phyloP scores from a whole-genome alignment of 1,284 basidiomycete genomes.

The Malassezia globosa region DNA sequence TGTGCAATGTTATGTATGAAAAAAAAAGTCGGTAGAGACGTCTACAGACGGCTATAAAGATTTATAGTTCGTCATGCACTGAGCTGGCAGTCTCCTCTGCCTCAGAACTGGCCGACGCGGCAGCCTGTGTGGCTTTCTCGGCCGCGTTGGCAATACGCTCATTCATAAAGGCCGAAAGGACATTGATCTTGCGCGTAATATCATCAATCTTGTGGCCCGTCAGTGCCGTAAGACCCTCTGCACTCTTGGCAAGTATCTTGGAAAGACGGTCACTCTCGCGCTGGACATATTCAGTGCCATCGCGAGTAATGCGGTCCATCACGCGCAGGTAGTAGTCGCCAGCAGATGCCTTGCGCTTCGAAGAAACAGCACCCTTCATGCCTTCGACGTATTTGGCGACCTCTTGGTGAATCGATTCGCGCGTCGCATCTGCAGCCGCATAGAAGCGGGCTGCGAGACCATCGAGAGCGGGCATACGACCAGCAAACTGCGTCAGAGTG shows the following conservation, averaged over 20 bases:
- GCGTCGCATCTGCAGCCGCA: slow-evolving; percentile 49
- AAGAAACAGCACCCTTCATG: slow-evolving; percentile 25
- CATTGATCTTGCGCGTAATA: slow-evolving; percentile 80
- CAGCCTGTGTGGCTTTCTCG: slow-evolving; percentile 6
- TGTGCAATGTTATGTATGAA: no score
- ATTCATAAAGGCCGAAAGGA: slow-evolving; percentile 61
- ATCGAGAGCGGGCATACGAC: slow-evolving; percentile 68
- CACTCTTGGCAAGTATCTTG: slow-evolving; percentile 61
- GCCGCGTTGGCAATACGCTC: slow-evolving; percentile 26
- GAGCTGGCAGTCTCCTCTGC: background rate
- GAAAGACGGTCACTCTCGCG: slow-evolving; percentile 68
- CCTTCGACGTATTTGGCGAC: slow-evolving; percentile 48
- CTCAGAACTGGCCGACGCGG: background rate
- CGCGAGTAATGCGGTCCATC: slow-evolving; percentile 73
- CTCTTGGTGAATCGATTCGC: slow-evolving; percentile 56
- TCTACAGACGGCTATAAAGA: no score
- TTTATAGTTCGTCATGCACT: slow-evolving; percentile 11
- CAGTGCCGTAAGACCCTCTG: slow-evolving; percentile 49
- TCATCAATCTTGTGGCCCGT: slow-evolving; percentile 75
- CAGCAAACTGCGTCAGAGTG: slow-evolving; percentile 67
- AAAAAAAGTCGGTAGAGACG: no score
- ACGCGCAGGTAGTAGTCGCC: slow-evolving; percentile 71
- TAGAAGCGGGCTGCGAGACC: slow-evolving; percentile 67
- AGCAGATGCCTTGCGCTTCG: slow-evolving; percentile 44
- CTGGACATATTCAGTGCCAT: slow-evolving; percentile 62